Evolutionary conservation across 208 protist genomes (phyloP).

Genomic region (Porcisia hertigi): DNA sequence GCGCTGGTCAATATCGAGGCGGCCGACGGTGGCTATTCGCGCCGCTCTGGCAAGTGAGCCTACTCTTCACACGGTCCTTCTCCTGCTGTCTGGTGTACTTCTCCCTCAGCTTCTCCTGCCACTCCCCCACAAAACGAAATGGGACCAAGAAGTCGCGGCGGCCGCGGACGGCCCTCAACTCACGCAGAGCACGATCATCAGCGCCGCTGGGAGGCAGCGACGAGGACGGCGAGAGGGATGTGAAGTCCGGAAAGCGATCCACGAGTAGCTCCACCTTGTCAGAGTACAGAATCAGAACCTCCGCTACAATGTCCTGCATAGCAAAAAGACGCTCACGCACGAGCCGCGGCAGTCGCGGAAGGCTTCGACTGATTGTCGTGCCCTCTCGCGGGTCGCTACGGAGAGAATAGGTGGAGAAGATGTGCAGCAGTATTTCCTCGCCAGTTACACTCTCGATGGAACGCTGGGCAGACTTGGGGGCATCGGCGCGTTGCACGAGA

Average conservation of each 20-base stretch:
- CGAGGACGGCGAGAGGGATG: neutral
- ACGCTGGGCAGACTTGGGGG: conserved; percentile 23
- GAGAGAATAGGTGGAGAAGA: conserved; percentile 65
- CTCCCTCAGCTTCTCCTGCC: conserved; percentile 54
- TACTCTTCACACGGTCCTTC: conserved; percentile 17
- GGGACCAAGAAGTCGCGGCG: conserved; percentile 54
- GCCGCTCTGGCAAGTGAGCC: neutral
- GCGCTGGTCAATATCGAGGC: neutral
- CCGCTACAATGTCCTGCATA: conserved; percentile 56
- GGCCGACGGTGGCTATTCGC: neutral
- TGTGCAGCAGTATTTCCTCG: conserved; percentile 72
- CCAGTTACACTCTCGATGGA: conserved; percentile 34
- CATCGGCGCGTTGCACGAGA: conserved; percentile 73
- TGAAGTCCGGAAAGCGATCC: neutral
- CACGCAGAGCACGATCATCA: conserved; percentile 15
- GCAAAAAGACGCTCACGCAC: conserved; percentile 46
- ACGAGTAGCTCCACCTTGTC: conserved; percentile 75
- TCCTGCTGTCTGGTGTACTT: conserved; percentile 35
- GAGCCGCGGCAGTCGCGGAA: conserved; percentile 39
- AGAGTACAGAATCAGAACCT: conserved; percentile 58
- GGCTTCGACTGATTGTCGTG: conserved; percentile 58
- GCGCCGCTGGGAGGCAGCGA: neutral
- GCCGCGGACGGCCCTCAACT: conserved; percentile 29
- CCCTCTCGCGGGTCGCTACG: conserved; percentile 53
- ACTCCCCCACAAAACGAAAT: conserved; percentile 86